These are phyloP conservation scores for Stentor coeruleus DNA, from an alignment of 73 alveolate species.

Conservation along the genomic window DNA sequence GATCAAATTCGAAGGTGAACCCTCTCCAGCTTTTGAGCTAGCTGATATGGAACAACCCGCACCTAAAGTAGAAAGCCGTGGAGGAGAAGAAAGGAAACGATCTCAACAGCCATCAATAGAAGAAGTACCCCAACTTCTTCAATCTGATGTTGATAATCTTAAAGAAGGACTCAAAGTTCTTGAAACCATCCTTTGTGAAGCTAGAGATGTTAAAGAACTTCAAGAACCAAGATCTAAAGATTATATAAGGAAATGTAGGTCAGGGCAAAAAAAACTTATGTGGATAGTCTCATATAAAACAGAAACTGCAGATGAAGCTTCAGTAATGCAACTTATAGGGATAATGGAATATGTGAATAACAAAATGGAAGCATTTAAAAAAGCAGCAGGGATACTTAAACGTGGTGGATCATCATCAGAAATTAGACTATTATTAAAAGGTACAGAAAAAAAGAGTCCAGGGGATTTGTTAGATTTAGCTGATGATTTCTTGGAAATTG, in stretches of 20 bases:
- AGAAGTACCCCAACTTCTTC: conserved; percentile 10
- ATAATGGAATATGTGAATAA: background rate
- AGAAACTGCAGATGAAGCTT: background rate
- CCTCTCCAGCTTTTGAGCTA: conserved; percentile 63
- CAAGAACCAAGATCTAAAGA: conserved; percentile 1
- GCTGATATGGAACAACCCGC: conserved; percentile 21
- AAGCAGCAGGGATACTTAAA: background rate
- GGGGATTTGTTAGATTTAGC: background rate
- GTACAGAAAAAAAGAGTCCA: background rate
- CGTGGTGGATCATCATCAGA: background rate
- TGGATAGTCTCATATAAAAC: background rate
- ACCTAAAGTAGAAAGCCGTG: background rate
- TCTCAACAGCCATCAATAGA: no score
- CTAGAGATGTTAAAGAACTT: background rate
- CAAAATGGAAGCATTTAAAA: background rate
- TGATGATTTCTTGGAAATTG: background rate
- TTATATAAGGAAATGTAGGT: background rate
- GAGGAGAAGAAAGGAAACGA: background rate
- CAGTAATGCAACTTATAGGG: background rate
- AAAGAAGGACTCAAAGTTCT: background rate
- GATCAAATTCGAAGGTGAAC: conserved; percentile 49
- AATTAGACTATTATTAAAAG: background rate
- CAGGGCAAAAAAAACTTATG: background rate
- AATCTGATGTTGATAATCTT: background rate
- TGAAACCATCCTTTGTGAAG: background rate